A percentile compares a stretch with the other conserved stretches of the same genome.
Evolutionary conservation across 345 rosid genomes (phyloP).

Genomic region (Kernera saxatilis): DNA sequence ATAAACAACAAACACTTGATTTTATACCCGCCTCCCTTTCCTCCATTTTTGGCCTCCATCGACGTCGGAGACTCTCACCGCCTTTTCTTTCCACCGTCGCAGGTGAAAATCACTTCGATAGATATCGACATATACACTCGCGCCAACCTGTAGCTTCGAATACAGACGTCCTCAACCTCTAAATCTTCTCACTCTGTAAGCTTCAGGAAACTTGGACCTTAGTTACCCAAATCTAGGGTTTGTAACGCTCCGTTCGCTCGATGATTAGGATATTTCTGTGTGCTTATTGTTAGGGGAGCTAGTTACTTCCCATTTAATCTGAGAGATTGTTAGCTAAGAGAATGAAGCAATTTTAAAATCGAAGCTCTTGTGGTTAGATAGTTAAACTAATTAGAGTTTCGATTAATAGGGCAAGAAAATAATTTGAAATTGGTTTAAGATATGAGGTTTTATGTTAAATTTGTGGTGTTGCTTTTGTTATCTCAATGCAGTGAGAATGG

Average conservation of each 20-base stretch:
- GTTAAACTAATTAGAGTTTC: not conserved
- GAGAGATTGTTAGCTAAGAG: not conserved
- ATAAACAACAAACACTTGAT: conserved; percentile 1
- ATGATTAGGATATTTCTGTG: not conserved
- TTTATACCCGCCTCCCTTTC: not conserved
- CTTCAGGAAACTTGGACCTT: not conserved
- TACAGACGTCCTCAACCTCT: not conserved
- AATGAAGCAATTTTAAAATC: not conserved
- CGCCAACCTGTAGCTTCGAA: not conserved
- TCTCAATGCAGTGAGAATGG: conserved; percentile 45
- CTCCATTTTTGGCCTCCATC: not conserved
- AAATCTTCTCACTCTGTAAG: conserved; percentile 14
- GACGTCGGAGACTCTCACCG: conserved; percentile 25
- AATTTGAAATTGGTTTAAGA: not conserved
- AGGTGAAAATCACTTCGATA: not conserved
- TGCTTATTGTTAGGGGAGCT: not conserved
- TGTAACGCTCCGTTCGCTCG: not conserved
- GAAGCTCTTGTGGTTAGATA: not conserved
- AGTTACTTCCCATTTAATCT: not conserved
- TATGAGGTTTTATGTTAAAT: not conserved
- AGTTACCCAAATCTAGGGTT: conserved; percentile 26
- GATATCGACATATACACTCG: not conserved
- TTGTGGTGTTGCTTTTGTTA: not conserved
- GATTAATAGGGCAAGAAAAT: not conserved
- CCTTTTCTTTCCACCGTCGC: not conserved